Evolutionary conservation across 192 early-diverging fungal species (phyloP).

Genomic region (Mortierella antarctica): DNA sequence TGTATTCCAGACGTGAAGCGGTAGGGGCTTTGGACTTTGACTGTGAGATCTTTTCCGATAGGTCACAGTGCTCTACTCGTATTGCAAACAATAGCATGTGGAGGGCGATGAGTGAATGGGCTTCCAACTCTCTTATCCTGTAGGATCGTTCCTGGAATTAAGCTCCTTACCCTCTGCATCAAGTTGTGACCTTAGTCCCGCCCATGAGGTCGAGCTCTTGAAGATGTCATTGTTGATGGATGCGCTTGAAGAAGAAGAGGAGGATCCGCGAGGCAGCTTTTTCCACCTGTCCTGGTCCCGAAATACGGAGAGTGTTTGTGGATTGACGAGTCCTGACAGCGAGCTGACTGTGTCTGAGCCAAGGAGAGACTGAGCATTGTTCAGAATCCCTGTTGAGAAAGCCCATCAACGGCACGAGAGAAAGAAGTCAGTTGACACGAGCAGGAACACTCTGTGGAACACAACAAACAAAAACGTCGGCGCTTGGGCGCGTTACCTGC

Average conservation of each 20-base stretch:
- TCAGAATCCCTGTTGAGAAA: constrained; percentile 39
- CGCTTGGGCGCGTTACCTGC: constrained; percentile 19
- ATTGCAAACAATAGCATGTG: not conserved
- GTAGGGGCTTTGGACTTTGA: constrained; percentile 45
- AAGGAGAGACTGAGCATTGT: constrained; percentile 47
- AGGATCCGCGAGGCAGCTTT: constrained; percentile 27
- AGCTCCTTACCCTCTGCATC: constrained; percentile 49
- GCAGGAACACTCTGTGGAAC: not conserved
- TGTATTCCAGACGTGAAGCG: constrained; percentile 46
- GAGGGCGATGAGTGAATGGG: no score
- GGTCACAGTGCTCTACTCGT: constrained; percentile 18
- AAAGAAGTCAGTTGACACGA: not conserved
- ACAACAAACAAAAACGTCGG: not conserved
- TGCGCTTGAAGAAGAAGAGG: constrained; percentile 1
- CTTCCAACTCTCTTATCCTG: no score
- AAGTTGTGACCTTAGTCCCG: constrained; percentile 39
- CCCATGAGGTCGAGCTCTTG: constrained; percentile 41
- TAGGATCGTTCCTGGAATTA: not conserved
- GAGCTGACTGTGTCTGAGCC: constrained; percentile 35
- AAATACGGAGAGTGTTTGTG: constrained; percentile 58
- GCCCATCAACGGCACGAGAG: not conserved
- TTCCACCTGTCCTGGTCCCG: constrained; percentile 62
- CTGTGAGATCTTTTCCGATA: constrained; percentile 31
- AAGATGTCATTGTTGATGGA: constrained; percentile 25
- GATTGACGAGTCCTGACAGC: constrained; percentile 55